A percentile compares a stretch with the other conserved stretches of the same genome.
Evolutionary conservation across 2,329 filamentous ascomycete genomes (phyloP).

Genomic region (Aureobasidium sp.): DNA sequence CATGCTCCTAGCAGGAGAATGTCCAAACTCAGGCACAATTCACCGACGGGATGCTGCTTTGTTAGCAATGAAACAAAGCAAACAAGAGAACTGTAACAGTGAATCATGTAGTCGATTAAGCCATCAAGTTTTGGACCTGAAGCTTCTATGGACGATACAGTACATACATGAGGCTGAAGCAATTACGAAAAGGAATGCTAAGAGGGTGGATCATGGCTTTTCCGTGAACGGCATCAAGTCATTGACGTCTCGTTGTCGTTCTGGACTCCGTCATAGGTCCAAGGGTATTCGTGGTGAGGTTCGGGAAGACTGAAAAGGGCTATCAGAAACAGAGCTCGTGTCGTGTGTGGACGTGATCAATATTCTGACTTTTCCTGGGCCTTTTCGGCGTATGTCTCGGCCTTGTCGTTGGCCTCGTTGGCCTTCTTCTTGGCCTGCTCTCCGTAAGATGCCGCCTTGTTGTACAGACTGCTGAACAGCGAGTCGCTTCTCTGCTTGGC

Average conservation of each 20-base stretch:
- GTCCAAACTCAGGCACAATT: too few species aligned
- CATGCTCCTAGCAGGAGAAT: too few species aligned
- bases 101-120: constrained; percentile 1
- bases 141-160: constrained; percentile 10
- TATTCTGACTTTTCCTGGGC: constrained; percentile 15
- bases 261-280: constrained; percentile 3
- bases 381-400: constrained; percentile 21
- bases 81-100: neutral
- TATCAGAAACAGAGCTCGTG: constrained; percentile 1
- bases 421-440: constrained; percentile 23
- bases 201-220: neutral
- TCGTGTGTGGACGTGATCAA: neutral
- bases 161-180: constrained; percentile 6
- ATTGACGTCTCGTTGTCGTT: neutral
- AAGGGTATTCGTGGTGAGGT: constrained; percentile 1
- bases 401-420: constrained; percentile 20
- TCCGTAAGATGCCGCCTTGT: constrained; percentile 18
- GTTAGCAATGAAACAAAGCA: too few species aligned
- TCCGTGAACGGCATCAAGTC: neutral
- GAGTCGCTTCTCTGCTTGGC: constrained; percentile 27
- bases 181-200: neutral
- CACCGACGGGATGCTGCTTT: too few species aligned
- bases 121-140: neutral
- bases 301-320: neutral
- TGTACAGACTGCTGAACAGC: constrained; percentile 20